Percentiles rank a stretch among this genome's conserved stretches.
Conservation (phyloP, 2,329 filamentous ascomycete genomes). For the Diaporthe ampelina region DNA sequence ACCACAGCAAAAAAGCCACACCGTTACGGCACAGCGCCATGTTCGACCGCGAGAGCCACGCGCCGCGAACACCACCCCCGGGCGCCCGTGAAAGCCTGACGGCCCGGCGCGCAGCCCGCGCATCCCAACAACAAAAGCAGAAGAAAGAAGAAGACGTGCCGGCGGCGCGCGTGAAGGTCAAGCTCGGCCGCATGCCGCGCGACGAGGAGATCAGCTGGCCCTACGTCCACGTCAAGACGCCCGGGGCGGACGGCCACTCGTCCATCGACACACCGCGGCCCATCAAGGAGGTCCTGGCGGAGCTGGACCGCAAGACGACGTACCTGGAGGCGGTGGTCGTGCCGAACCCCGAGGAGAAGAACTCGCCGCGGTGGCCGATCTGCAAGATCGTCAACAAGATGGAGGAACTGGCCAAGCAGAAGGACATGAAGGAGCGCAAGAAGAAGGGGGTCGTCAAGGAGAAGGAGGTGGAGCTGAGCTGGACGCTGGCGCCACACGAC, state of each 20-base stretch:
- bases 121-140: background rate
- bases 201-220: slow-evolving; percentile 60
- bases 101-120: slow-evolving; percentile 2
- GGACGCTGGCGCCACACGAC: slow-evolving; percentile 85
- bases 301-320: slow-evolving; percentile 51
- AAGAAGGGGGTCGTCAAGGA: slow-evolving; percentile 56
- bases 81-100: background rate
- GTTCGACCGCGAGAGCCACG: slow-evolving; percentile 28
- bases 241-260: slow-evolving; percentile 52
- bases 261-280: slow-evolving; percentile 55
- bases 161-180: slow-evolving; percentile 41
- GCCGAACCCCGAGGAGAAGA: slow-evolving; percentile 51
- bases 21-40: background rate
- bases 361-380: slow-evolving; percentile 62
- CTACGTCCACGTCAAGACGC: slow-evolving; percentile 56
- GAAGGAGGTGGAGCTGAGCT: slow-evolving; percentile 92
- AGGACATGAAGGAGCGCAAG: slow-evolving; percentile 59
- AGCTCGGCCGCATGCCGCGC: slow-evolving; percentile 52
- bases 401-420: slow-evolving; percentile 58
- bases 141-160: slow-evolving; percentile 46
- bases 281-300: slow-evolving; percentile 57
- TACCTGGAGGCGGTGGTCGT: slow-evolving; percentile 59
- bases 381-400: slow-evolving; percentile 79
- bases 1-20: background rate
- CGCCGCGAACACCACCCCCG: no score